phyloP scores from a whole-genome alignment of 2,329 filamentous ascomycete genomes.

The Penicillium sp. region DNA sequence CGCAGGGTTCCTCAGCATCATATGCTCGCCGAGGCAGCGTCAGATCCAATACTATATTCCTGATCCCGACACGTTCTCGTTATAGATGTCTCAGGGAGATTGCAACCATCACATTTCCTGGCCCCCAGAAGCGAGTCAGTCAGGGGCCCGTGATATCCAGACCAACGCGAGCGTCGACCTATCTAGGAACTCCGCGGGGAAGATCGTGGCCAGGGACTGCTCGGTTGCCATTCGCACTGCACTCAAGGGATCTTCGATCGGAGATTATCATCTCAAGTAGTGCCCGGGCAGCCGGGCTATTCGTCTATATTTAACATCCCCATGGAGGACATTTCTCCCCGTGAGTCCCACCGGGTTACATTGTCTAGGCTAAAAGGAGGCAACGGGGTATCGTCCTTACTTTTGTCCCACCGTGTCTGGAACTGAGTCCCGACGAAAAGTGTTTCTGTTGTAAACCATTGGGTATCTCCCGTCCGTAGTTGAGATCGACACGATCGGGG shows the following conservation, averaged over 20 bases:
- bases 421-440: not conserved
- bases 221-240: not conserved
- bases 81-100: not conserved
- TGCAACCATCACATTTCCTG: not conserved
- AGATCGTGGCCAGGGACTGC: too few relatives aligned
- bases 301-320: not conserved
- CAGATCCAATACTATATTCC: not conserved
- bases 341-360: not conserved
- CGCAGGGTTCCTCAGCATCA: not conserved
- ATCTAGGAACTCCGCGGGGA: not conserved
- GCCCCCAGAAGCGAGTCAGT: not conserved
- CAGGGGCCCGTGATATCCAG: not conserved
- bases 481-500: not conserved
- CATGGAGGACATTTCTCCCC: not conserved
- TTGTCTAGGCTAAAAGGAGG: conserved; percentile 2
- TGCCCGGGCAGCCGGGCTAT: not conserved
- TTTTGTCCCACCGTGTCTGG: not conserved
- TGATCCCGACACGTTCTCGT: not conserved
- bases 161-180: not conserved
- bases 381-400: not conserved
- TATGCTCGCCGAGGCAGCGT: not conserved
- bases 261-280: not conserved
- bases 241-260: not conserved
- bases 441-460: not conserved
- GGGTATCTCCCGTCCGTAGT: not conserved